Base-by-base conservation (phyloP, 2,329 filamentous ascomycete genomes). In the Verticillium zaregamsianum region DNA sequence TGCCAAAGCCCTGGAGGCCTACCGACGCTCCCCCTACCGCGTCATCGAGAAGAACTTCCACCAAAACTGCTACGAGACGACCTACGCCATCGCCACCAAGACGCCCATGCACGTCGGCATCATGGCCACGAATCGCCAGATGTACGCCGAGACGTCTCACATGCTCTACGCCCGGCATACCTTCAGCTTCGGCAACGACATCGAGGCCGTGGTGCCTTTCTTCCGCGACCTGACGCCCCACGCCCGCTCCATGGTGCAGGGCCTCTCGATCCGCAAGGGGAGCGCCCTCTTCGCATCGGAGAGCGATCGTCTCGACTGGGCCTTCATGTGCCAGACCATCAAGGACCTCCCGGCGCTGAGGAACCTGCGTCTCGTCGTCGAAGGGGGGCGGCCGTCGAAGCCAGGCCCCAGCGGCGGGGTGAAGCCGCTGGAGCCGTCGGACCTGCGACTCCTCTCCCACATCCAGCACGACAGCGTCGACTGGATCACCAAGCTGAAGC, bases 201-300 rank as follows among this genome's bases (percentile, higher is more conserved):
- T 89, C 65, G 86, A 89, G 71, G 84, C 86, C 17, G 78, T 86
- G 6, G 78, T 82, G 1, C 84, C 86, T 0, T 89, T 89, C 69
- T 75, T 89, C 45, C 74, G 76, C 35, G 85, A 88, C 69, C 77
- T 87, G 37, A 84, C 82, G 2, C 76, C 79, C 1, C 66, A 71
- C 20, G 80, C 82, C 2, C 77, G 82, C 37, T 69, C 71, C 11
- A 74, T 82, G 56, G 72, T 89, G 62, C 74, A 76, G 33, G 76
- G 78, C 39, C 72, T 89, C 12, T 77, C 79, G 14, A 66, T 89
- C 23, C 81, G 82, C 28, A 88, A 88, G 68, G 79, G 82, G 66
- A 80, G 81, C 0, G 74, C 85, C 32, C 75, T 83, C 7, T 79
- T 82, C 60, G 80, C 85, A 65, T 86, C 82, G 64, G 77, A 79